Evolutionary conservation across 1,284 basidiomycete genomes (phyloP), one percentile per base, ranked within the genome.

Genomic region (Vanrija sp.): DNA sequence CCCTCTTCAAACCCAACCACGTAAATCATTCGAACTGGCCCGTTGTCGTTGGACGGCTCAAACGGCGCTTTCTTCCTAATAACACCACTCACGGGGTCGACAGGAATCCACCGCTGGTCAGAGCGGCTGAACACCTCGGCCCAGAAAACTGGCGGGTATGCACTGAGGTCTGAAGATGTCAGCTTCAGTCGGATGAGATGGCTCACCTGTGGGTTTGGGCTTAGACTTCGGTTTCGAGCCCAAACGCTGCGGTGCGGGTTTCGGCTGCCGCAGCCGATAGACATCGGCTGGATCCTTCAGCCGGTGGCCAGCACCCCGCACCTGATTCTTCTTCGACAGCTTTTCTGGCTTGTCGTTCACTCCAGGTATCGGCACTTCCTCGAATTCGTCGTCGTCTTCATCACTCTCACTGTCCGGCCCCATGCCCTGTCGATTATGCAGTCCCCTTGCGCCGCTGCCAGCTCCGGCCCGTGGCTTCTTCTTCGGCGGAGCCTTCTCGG

Each of bases 1-100:
- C 94, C 92, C 72, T 98, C 95, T 74, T 99, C 96, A 49, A 93
- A 87, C 0, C 88, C 94, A 2, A 98, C 78, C 1, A 98, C 94
- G 74, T 98, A 99, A 7, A 90, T 77, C 83, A 98, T 88, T 50
- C 91, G 83, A 68, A 97, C 95, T 61, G 91, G 85, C 43, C 83
- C 71, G 58, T 67, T 65, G 68, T 79, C 63, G 53, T 67, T 62
- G 44, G 50, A 73, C 0, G 95, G 95, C 73, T 98, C 93, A 77
- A 95, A 98, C 23, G 83, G 79, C 54, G 84, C 85, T 61, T 85
- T 85, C 66, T 88, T 89, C 65, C 92, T 87, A 58, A 94, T 85
- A 50, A 86, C 81, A 42, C 82, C 85, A 12, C 88, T 84, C 26
- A 94, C 82, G 5, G 92, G 91, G 73, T 99, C 96, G 43, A 98